Base-by-base conservation (phyloP, 2,329 filamentous ascomycete genomes). In the Hymenoscyphus salicellus region DNA sequence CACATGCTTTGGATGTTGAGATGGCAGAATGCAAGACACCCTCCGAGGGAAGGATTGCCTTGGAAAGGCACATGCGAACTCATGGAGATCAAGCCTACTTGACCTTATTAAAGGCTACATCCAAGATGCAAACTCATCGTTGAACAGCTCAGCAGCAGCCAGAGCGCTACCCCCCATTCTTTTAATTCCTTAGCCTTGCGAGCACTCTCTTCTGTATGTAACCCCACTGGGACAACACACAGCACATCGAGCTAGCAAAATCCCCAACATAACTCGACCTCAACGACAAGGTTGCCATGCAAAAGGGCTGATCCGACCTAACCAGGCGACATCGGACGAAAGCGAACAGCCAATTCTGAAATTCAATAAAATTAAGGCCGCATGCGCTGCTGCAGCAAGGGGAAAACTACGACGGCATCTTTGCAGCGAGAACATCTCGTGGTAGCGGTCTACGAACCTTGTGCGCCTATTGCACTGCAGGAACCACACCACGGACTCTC, bases 301-400 rank as follows among this genome's bases (percentile, higher is more conserved):
- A 26, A 52, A n/a, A 52, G 23, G n/a, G 46, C 20, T 52, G 46
- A 52, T 52, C n/a, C 20, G 20, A 14, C 46, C 11, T 52, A 52
- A 52, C 46, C 46, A 38, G 43, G 60, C 60, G 60, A 61, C 46
- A 61, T 61, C 60, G 60, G 60, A 61, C 60, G 60, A 61, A 55
- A 30, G 41, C 46, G 55, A n/a, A 30, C 41, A 36, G 23, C 33
- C 33, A 33, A 16, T 26, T 23, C 20, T 20, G 11, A 49, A 14
- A 41, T 41, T 38, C 32, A 36, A 23, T 28, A 58, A 26, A 17
- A 38, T 58, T 58, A 58, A 58, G 57, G 58, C 14, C 41, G 41
- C 36, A 60, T 60, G 58, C 58, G 26, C 60, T 14, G 43, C 43
- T 61, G 60, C 60, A 61, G n/a, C 46, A 60, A 28, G 58, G 23